Conservation (phyloP, 2,329 filamentous ascomycete genomes). For the Blumeriella jaapii region DNA sequence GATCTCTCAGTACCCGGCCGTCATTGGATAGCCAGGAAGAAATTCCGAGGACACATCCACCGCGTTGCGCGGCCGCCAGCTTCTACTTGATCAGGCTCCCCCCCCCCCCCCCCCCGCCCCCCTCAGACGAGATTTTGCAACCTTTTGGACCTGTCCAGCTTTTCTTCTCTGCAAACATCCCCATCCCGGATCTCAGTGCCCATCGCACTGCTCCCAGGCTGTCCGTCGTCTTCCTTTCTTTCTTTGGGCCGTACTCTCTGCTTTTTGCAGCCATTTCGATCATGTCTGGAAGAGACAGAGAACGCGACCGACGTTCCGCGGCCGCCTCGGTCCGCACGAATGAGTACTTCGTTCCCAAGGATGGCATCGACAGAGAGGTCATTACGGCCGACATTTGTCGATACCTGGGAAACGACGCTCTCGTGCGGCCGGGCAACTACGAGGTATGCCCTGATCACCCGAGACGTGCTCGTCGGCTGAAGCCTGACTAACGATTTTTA, state of each 20-base stretch:
- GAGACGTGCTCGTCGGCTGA: neutral
- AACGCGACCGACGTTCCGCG: constrained; percentile 24
- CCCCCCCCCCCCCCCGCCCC: too few relatives aligned
- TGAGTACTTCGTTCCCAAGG: constrained; percentile 70
- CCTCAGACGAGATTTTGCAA: too few relatives aligned
- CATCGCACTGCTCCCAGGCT: constrained; percentile 21
- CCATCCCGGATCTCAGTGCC: too few relatives aligned
- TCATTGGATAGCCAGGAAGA: too few relatives aligned
- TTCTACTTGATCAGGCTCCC: too few relatives aligned
- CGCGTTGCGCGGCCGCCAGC: too few relatives aligned
- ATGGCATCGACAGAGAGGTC: constrained; percentile 74
- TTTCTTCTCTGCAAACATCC: too few relatives aligned
- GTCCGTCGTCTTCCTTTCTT: constrained; percentile 23
- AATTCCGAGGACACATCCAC: too few relatives aligned
- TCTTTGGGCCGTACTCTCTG: constrained; percentile 23
- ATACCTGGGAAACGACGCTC: constrained; percentile 72
- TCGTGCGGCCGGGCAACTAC: constrained; percentile 63
- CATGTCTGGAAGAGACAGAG: constrained; percentile 20
- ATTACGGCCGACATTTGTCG: constrained; percentile 78
- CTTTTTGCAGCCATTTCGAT: constrained; percentile 16
- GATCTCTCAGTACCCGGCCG: too few relatives aligned
- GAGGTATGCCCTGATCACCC: constrained; percentile 42
- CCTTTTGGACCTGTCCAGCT: too few relatives aligned
- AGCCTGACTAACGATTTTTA: constrained; percentile 22
- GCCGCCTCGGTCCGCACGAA: constrained; percentile 44